Evolutionary conservation across 2,329 filamentous ascomycete genomes (phyloP).

Genomic region (Ceratocystis cubensis): DNA sequence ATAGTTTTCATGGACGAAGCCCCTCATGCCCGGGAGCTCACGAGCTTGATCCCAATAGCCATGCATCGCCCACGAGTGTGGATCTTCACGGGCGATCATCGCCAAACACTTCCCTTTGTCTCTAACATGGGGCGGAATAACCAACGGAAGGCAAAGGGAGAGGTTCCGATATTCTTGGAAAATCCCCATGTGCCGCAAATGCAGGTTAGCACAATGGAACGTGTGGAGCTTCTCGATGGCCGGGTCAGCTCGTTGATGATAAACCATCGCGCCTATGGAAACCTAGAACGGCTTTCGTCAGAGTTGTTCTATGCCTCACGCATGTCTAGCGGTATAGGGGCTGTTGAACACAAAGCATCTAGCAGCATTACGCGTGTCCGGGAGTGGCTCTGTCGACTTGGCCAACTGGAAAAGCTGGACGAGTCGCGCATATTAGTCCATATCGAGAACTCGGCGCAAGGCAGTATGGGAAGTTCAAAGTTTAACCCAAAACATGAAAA

Average conservation of each 20-base stretch:
- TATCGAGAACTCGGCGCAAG: conserved; percentile 25
- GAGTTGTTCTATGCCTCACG: conserved; percentile 32
- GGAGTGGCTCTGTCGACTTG: conserved; percentile 26
- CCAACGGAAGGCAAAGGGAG: background rate
- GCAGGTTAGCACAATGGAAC: conserved; percentile 30
- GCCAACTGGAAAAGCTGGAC: conserved; percentile 20
- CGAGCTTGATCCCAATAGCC: conserved; percentile 35
- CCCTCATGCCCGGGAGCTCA: conserved; percentile 35
- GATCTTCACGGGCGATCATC: conserved; percentile 37
- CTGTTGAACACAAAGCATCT: conserved; percentile 25
- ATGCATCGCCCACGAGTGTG: conserved; percentile 33
- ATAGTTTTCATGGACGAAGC: conserved; percentile 74
- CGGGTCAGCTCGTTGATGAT: conserved; percentile 28
- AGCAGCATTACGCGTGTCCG: conserved; percentile 26
- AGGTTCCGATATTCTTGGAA: conserved; percentile 21
- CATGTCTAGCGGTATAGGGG: conserved; percentile 26
- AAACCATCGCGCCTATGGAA: conserved; percentile 31
- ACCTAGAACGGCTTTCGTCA: conserved; percentile 33
- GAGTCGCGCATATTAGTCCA: conserved; percentile 32
- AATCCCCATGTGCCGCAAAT: conserved; percentile 29
- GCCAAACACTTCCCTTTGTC: conserved; percentile 35
- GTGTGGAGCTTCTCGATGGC: conserved; percentile 28
- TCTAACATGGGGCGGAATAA: conserved; percentile 23
- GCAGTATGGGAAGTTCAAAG: conserved; percentile 28
- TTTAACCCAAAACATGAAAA: conserved; percentile 32